Percentiles rank a stretch among this genome's conserved stretches.
phyloP scores from a whole-genome alignment of 208 protist genomes.

The Wallacemonas sp. region DNA sequence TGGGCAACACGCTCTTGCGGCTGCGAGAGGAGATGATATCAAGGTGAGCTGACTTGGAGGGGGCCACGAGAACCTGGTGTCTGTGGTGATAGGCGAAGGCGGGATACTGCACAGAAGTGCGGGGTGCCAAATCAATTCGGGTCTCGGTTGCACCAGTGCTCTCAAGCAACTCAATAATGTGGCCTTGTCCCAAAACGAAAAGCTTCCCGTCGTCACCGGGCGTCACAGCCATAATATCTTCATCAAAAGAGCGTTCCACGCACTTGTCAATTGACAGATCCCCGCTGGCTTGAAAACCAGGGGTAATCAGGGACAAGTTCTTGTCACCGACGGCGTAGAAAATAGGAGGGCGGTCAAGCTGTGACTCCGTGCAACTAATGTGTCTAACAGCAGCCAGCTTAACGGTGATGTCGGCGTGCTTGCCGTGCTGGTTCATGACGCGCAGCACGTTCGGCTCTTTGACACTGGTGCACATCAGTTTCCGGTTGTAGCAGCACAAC shows the following conservation, averaged over 20 bases:
- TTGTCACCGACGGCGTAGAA: conserved; percentile 81
- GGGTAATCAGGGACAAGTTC: conserved; percentile 56
- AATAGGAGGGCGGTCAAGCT: conserved; percentile 42
- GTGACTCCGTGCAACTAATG: conserved; percentile 58
- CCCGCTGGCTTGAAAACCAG: conserved; percentile 67
- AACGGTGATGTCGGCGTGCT: conserved; percentile 61
- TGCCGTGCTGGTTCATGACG: conserved; percentile 72
- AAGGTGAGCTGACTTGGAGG: conserved; percentile 70
- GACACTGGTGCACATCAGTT: conserved; percentile 79
- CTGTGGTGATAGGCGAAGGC: conserved; percentile 66
- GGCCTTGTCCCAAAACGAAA: conserved; percentile 58
- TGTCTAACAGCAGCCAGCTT: conserved; percentile 43
- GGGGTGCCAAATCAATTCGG: conserved; percentile 44
- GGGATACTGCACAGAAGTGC: conserved; percentile 63
- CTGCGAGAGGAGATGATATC: conserved; percentile 71
- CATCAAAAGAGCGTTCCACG: conserved; percentile 41
- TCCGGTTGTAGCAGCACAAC: conserved; percentile 57
- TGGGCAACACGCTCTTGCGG: conserved; percentile 60
- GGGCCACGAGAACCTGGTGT: conserved; percentile 62
- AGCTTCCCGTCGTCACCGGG: conserved; percentile 56
- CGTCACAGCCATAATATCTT: conserved; percentile 64
- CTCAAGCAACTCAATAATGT: conserved; percentile 75
- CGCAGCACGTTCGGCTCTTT: conserved; percentile 82
- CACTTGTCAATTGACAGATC: conserved; percentile 47
- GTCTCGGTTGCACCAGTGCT: conserved; percentile 32